A percentile compares a stretch with the other conserved stretches of the same genome.
These are phyloP conservation scores for Salix udensis DNA, from an alignment of 345 rosid species.

Conservation along the genomic window DNA sequence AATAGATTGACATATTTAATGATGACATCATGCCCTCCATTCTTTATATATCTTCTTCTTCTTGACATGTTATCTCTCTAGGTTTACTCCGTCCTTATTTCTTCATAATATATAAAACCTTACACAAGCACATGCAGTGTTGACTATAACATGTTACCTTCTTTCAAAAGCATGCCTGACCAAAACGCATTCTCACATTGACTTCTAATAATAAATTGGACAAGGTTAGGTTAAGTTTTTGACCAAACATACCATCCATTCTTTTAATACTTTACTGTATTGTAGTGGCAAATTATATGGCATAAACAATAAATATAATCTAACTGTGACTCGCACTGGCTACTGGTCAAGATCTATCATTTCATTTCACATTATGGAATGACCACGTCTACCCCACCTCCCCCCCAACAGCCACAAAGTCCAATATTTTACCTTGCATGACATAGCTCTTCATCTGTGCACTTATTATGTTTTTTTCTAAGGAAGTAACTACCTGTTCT, in stretches of 20 bases:
- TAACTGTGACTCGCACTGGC: conserved; percentile 22
- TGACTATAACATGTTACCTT: conserved; percentile 70
- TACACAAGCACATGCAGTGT: conserved; percentile 55
- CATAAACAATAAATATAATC: conserved; percentile 23
- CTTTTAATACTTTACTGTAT: neutral
- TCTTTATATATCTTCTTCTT: conserved; percentile 1
- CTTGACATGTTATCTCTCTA: conserved; percentile 9
- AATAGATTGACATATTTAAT: neutral
- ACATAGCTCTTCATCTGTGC: neutral
- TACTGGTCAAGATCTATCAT: conserved; percentile 44
- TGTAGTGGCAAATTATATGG: conserved; percentile 18
- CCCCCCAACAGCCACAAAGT: conserved; percentile 37
- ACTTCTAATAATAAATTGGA: conserved; percentile 36
- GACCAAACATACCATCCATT: conserved; percentile 42
- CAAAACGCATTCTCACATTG: conserved; percentile 38
- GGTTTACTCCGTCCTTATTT: conserved; percentile 10
- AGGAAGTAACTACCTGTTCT: neutral
- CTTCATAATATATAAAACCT: conserved; percentile 5
- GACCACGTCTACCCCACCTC: conserved; percentile 38
- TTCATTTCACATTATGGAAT: conserved; percentile 32
- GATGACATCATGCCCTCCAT: conserved; percentile 4
- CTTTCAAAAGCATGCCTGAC: conserved; percentile 51
- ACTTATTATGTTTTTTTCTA: neutral
- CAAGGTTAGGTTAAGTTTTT: conserved; percentile 35
- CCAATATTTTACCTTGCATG: conserved; percentile 14